These are phyloP conservation scores for Trametes sanguinea DNA, from an alignment of 768 basidiomycete genomes.

Conservation along the genomic window DNA sequence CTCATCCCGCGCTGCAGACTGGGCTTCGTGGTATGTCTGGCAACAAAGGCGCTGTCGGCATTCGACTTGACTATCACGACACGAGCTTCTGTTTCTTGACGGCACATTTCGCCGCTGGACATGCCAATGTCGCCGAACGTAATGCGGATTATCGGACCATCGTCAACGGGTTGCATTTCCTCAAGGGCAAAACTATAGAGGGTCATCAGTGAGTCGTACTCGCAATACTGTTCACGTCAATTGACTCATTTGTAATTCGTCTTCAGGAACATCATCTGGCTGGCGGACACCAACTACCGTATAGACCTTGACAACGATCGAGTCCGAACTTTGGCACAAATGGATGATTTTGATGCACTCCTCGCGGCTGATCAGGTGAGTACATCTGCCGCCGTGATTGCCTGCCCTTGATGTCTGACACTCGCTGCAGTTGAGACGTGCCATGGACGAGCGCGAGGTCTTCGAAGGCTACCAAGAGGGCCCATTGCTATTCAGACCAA, in stretches of 20 bases:
- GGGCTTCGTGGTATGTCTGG: slow-evolving; percentile 92
- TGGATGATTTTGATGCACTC: slow-evolving; percentile 70
- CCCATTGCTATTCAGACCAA: slow-evolving; percentile 87
- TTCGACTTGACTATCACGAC: slow-evolving; percentile 89
- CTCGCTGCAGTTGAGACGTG: slow-evolving; percentile 54
- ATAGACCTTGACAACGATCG: slow-evolving; percentile 83
- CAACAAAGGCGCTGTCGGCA: slow-evolving; percentile 95
- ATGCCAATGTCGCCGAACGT: slow-evolving; percentile 84
- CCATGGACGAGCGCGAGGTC: slow-evolving; percentile 69
- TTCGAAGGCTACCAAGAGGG: slow-evolving; percentile 90
- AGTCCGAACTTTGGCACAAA: slow-evolving; percentile 66
- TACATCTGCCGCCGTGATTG: background rate
- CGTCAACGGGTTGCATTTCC: slow-evolving; percentile 78
- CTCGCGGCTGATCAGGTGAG: slow-evolving; percentile 83
- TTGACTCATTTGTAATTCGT: background rate
- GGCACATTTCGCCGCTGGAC: slow-evolving; percentile 96
- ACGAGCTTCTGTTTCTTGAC: slow-evolving; percentile 95
- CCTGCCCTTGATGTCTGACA: too few relatives aligned
- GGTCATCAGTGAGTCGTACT: slow-evolving; percentile 80
- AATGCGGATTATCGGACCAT: slow-evolving; percentile 94
- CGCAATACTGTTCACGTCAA: background rate
- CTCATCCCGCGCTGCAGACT: slow-evolving; percentile 48
- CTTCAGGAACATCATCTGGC: slow-evolving; percentile 85
- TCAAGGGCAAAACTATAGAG: slow-evolving; percentile 83
- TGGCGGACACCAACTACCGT: slow-evolving; percentile 95